phyloP scores from a whole-genome alignment of 495 filamentous ascomycete species.

The Bacidia gigantensis region DNA sequence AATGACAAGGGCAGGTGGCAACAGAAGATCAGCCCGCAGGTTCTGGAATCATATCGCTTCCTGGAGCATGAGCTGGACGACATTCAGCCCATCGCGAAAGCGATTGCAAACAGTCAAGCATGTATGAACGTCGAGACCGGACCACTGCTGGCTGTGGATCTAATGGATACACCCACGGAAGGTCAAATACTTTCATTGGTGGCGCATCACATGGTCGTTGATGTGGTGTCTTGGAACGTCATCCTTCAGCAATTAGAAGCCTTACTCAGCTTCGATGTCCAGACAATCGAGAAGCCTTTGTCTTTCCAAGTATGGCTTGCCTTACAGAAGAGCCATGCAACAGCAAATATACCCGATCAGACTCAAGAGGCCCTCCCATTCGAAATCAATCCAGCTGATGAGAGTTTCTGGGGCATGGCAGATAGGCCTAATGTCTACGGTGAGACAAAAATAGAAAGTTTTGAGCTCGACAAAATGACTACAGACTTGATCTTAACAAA shows the following conservation, averaged over 20 bases:
- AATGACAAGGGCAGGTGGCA: slow-evolving; percentile 10
- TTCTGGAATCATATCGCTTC: slow-evolving; percentile 7
- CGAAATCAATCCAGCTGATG: slow-evolving; percentile 6
- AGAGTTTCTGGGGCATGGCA: slow-evolving; percentile 12
- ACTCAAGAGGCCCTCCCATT: slow-evolving; percentile 5
- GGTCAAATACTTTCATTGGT: slow-evolving; percentile 19
- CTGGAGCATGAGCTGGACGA: slow-evolving; percentile 3
- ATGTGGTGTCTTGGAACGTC: slow-evolving; percentile 45
- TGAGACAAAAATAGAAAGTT: slow-evolving; percentile 28
- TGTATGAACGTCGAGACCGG: slow-evolving; percentile 24
- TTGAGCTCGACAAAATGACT: slow-evolving; percentile 29
- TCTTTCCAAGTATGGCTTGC: slow-evolving; percentile 19
- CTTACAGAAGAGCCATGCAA: slow-evolving; percentile 7
- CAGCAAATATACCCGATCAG: not conserved
- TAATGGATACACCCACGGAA: slow-evolving; percentile 18
- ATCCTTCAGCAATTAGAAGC: slow-evolving; percentile 44
- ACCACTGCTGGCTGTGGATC: slow-evolving; percentile 33
- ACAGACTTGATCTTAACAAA: slow-evolving; percentile 30
- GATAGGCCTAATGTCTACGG: slow-evolving; percentile 29
- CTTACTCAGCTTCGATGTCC: slow-evolving; percentile 23
- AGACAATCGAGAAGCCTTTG: slow-evolving; percentile 18
- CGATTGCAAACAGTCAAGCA: slow-evolving; percentile 13
- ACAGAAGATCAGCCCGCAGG: slow-evolving; percentile 10
- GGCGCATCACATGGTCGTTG: slow-evolving; percentile 46
- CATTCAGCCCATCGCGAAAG: slow-evolving; percentile 1